Percentiles rank a stretch among this genome's conserved stretches.
phyloP scores from a whole-genome alignment of 2,329 filamentous ascomycete species.

The Anisogramma anomala region DNA sequence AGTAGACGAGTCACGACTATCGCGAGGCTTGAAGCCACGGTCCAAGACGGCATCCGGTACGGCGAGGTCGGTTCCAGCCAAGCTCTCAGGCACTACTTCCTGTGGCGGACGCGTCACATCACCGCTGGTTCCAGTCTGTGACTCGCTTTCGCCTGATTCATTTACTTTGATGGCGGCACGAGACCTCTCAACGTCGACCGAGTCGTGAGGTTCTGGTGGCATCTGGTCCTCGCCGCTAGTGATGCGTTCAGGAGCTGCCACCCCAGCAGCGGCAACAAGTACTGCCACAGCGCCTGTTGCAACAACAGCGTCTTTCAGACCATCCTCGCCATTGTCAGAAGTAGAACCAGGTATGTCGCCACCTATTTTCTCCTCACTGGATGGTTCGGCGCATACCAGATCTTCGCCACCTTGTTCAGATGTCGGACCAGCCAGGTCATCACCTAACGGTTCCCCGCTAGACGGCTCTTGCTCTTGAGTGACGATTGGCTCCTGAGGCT shows the following conservation, averaged over 20 bases:
- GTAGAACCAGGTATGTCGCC: background rate
- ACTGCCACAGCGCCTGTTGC: background rate
- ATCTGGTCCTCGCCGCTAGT: background rate
- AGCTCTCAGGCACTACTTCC: conserved; percentile 16
- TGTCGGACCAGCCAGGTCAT: background rate
- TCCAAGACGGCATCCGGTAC: conserved; percentile 2
- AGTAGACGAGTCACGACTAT: conserved; percentile 20
- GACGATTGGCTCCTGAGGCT: background rate
- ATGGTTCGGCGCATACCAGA: too few species aligned
- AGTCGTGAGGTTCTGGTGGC: background rate
- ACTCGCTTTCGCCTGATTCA: background rate
- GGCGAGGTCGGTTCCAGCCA: conserved; percentile 14
- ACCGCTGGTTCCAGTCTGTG: background rate
- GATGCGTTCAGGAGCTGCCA: background rate
- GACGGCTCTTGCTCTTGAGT: background rate
- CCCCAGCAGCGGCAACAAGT: conserved; percentile 1
- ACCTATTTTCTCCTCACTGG: background rate
- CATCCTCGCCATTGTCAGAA: background rate
- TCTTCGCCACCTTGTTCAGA: background rate
- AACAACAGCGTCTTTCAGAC: background rate
- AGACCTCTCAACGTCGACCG: background rate
- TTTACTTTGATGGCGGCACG: conserved; percentile 1
- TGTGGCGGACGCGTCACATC: conserved; percentile 7
- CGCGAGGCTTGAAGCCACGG: conserved; percentile 8
- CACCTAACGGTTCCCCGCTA: background rate